Percentiles rank a stretch among this genome's conserved stretches.
Conservation (phyloP, 1,284 basidiomycete species). For the Bjerkandera adusta region DNA sequence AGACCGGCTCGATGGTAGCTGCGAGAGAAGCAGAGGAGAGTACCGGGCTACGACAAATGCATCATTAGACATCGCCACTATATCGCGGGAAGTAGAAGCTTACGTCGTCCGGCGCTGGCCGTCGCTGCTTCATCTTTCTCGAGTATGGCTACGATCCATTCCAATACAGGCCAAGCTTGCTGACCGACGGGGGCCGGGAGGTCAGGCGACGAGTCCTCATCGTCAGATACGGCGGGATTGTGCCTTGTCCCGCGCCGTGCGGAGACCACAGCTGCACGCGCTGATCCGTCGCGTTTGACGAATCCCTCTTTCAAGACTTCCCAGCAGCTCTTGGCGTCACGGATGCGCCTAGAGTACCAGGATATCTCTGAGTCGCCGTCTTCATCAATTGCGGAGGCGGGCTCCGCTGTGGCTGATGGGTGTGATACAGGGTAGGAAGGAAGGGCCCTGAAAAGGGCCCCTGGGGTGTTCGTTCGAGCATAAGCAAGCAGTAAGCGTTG, state of each 20-base stretch:
- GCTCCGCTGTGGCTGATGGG: not conserved
- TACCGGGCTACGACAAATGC: slow-evolving; percentile 43
- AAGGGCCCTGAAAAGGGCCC: too few relatives aligned
- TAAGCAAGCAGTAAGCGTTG: slow-evolving; percentile 56
- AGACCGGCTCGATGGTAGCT: slow-evolving; percentile 59
- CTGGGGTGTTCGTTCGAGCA: slow-evolving; percentile 53
- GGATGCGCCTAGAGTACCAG: slow-evolving; percentile 49
- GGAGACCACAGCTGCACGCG: slow-evolving; percentile 12
- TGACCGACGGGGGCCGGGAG: slow-evolving; percentile 43
- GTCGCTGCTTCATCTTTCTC: slow-evolving; percentile 56
- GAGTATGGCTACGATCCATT: slow-evolving; percentile 62
- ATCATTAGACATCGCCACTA: slow-evolving; percentile 12
- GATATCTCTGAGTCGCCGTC: slow-evolving; percentile 55
- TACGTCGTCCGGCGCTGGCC: slow-evolving; percentile 33
- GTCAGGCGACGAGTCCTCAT: slow-evolving; percentile 23
- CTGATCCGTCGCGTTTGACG: slow-evolving; percentile 33
- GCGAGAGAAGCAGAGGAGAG: slow-evolving; percentile 59
- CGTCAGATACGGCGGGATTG: slow-evolving; percentile 24
- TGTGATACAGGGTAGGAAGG: slow-evolving; percentile 1
- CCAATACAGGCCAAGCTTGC: slow-evolving; percentile 62
- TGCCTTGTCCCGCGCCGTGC: slow-evolving; percentile 24
- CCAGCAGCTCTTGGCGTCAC: slow-evolving; percentile 58
- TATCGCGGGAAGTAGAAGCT: slow-evolving; percentile 13
- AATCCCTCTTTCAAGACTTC: slow-evolving; percentile 54
- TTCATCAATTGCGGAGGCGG: slow-evolving; percentile 13